These are phyloP conservation scores for Candida awuae DNA, from an alignment of 805 yeast genomes.

Conservation along the genomic window DNA sequence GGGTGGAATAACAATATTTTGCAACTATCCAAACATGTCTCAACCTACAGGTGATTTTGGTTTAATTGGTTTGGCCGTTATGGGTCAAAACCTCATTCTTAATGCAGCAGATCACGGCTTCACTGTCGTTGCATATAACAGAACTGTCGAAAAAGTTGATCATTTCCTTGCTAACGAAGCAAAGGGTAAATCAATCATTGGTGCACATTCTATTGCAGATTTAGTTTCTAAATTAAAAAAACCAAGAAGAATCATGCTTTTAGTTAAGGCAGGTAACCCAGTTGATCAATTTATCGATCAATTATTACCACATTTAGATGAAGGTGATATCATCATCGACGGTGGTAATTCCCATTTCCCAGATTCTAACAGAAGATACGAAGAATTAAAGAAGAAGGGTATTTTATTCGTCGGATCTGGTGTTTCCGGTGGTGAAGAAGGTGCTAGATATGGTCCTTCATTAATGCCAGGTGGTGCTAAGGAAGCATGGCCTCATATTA, in stretches of 20 bases:
- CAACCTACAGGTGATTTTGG: slow-evolving; percentile 81
- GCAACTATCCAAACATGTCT: neutral
- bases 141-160: slow-evolving; percentile 94
- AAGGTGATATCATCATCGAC: slow-evolving; percentile 97
- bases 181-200: slow-evolving; percentile 92
- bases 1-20: no score
- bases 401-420: slow-evolving; percentile 95
- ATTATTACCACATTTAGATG: slow-evolving; percentile 82
- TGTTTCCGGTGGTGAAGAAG: slow-evolving; percentile 99
- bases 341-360: slow-evolving; percentile 99
- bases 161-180: slow-evolving; percentile 91
- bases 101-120: slow-evolving; percentile 98
- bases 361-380: slow-evolving; percentile 95
- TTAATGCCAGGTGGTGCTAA: slow-evolving; percentile 99
- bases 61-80: slow-evolving; percentile 98
- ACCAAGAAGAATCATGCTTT: slow-evolving; percentile 91
- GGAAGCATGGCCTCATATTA: slow-evolving; percentile 98
- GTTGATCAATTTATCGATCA: slow-evolving; percentile 88
- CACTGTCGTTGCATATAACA: slow-evolving; percentile 97
- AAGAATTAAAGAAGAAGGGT: slow-evolving; percentile 79
- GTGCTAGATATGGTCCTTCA: slow-evolving; percentile 99
- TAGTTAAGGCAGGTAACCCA: slow-evolving; percentile 95
- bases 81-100: slow-evolving; percentile 97
- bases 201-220: slow-evolving; percentile 90
- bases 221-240: slow-evolving; percentile 82